phyloP scores from a whole-genome alignment of 2,329 filamentous ascomycete species.

The Scytalidium lignicola region DNA sequence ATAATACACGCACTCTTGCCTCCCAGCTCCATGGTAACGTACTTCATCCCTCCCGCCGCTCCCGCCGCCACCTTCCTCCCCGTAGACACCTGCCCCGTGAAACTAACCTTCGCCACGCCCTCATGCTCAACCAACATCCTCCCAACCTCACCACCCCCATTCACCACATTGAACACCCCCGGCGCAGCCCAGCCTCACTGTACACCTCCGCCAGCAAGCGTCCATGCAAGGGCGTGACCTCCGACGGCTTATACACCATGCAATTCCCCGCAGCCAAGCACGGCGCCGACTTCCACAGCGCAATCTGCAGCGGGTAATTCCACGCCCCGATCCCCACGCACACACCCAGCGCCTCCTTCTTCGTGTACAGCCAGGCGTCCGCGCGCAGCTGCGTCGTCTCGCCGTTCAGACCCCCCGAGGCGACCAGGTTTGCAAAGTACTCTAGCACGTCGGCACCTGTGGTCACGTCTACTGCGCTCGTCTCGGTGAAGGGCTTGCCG shows the following conservation, averaged over 20 bases:
- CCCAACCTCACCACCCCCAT: conserved; percentile 74
- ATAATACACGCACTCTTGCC: conserved; percentile 80
- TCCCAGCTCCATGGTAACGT: conserved; percentile 87
- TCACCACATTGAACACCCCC: conserved; percentile 83
- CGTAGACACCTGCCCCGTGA: conserved; percentile 82
- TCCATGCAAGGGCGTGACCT: conserved; percentile 80
- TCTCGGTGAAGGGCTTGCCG: conserved; percentile 81
- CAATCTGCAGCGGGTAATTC: conserved; percentile 91
- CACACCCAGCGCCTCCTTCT: conserved; percentile 75
- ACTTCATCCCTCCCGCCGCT: conserved; percentile 77
- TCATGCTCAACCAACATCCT: conserved; percentile 69
- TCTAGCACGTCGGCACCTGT: conserved; percentile 83
- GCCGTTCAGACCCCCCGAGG: conserved; percentile 72
- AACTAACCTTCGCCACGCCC: conserved; percentile 76
- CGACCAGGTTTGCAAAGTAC: conserved; percentile 78
- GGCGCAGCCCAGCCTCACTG: conserved; percentile 69
- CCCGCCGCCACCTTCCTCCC: conserved; percentile 75
- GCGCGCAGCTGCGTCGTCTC: conserved; percentile 70
- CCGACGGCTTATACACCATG: conserved; percentile 88
- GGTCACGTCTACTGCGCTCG: conserved; percentile 74
- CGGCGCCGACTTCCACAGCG: conserved; percentile 82
- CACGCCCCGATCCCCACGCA: conserved; percentile 85
- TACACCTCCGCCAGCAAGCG: conserved; percentile 72
- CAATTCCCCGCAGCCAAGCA: conserved; percentile 83
- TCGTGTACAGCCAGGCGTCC: conserved; percentile 78